Conservation (phyloP, 169 alveolate species). For the Ichthyophthirius multifiliis region DNA sequence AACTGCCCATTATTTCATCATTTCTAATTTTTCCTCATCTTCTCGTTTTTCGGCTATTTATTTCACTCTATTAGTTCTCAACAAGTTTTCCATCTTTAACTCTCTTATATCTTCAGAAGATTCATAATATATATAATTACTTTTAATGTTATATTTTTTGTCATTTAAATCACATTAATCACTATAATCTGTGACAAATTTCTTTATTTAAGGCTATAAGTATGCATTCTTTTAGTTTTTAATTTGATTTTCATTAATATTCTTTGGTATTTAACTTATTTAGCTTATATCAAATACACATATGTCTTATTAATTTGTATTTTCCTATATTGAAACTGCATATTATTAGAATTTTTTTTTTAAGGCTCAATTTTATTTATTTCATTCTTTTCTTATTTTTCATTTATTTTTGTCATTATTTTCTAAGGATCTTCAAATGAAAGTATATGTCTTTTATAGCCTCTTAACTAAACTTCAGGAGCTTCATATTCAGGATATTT, state of each 20-base stretch:
- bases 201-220: constrained; percentile 18
- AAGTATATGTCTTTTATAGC: not conserved
- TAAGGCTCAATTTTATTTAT: not conserved
- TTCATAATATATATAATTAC: constrained; percentile 16
- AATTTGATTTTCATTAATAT: not conserved
- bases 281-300: too few relatives aligned
- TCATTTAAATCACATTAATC: constrained; percentile 13
- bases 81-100: constrained; percentile 5
- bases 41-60: constrained; percentile 27
- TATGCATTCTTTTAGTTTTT: not conserved
- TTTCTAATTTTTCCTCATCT: constrained; percentile 30
- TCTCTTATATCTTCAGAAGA: constrained; percentile 15
- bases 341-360: not conserved
- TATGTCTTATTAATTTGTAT: not conserved
- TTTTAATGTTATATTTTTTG: constrained; percentile 16
- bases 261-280: too few relatives aligned
- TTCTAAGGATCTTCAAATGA: not conserved
- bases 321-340: not conserved
- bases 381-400: not conserved
- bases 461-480: not conserved
- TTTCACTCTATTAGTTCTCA: constrained; percentile 7
- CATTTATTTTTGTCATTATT: not conserved
- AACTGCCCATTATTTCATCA: constrained; percentile 31
- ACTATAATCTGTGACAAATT: constrained; percentile 14
- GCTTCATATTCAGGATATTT: constrained; percentile 23